Evolutionary conservation across 306 rosid genomes (phyloP), one percentile per base, ranked within the genome.

Genomic region (Gynostemma pentaphyllum): DNA sequence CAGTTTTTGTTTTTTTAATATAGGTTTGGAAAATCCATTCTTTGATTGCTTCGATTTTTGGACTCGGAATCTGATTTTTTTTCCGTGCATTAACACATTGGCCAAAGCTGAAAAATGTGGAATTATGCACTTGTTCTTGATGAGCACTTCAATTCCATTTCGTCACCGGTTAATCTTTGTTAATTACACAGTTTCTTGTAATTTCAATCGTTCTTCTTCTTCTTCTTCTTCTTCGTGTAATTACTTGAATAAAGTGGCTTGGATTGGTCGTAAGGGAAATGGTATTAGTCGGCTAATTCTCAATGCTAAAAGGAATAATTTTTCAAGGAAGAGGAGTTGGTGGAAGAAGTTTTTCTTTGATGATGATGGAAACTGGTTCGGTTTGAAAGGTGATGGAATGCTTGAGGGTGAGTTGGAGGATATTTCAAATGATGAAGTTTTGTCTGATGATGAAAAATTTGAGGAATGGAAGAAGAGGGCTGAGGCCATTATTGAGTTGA

Each of bases 381-480:
- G 95, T 70, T 42, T 90, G 73, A 81, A 75, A 71, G 88, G 78
- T 1, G 88, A 90, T 63, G 96, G 82, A 54, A 75, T 83, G 96
- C 64, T 80, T 4, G 83, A 68, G 56, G 73, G 5, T 1, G 84
- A 72, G 72, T 40, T 63, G 15, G 82, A 59, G 21, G 78, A 57
- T 30, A 67, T 18, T 44, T 51, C 72, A 2, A 57, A 45, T 48
- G 50, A 60, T 18, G 69, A 53, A 44, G 73, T 66, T 15, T 67
- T 74, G 57, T 80, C 94, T 1, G 72, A 77, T 14, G 80, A 57
- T 37, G 84, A 79, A 18, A 86, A 84, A 59, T 92, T 92, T 60
- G 96, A 88, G 73, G 92, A 89, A 5, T 92, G 98, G 98, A 92
- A 77, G 88, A 78, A 75, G 51, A 82, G 98, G 72, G 98, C 96